phyloP scores from a whole-genome alignment of 768 basidiomycete species.

The Chalciporus pseudorubinellus region DNA sequence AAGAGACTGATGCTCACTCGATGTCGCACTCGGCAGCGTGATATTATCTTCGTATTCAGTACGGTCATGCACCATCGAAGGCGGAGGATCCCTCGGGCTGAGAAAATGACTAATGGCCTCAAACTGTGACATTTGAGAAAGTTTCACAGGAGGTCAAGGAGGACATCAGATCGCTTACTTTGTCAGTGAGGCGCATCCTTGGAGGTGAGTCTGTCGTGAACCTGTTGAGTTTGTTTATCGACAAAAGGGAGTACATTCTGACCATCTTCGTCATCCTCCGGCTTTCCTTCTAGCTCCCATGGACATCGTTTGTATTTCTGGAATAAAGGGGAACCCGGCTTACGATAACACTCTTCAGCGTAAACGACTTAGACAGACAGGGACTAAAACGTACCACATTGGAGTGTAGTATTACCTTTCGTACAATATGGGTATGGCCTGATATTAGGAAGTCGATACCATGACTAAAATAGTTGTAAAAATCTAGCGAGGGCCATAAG shows the following conservation, averaged over 20 bases:
- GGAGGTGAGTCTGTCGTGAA: constrained; percentile 64
- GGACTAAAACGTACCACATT: constrained; percentile 60
- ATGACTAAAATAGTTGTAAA: constrained; percentile 92
- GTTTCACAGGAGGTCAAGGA: background rate
- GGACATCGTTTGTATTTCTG: constrained; percentile 90
- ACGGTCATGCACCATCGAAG: constrained; percentile 78
- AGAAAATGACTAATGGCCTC: constrained; percentile 79
- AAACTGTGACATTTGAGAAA: constrained; percentile 44
- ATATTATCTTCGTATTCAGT: constrained; percentile 74
- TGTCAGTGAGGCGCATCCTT: constrained; percentile 66
- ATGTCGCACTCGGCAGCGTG: constrained; percentile 63
- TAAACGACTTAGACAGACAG: background rate
- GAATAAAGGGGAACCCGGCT: constrained; percentile 89
- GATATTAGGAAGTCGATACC: constrained; percentile 86
- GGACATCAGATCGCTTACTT: constrained; percentile 39
- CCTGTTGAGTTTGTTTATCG: background rate
- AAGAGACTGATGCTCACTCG: constrained; percentile 47
- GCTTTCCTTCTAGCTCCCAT: constrained; percentile 80
- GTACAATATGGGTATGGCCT: constrained; percentile 65
- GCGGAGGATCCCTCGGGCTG: constrained; percentile 68
- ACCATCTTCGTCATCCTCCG: constrained; percentile 86
- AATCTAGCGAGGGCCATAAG: constrained; percentile 49
- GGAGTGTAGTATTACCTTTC: constrained; percentile 84
- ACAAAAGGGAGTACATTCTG: background rate
- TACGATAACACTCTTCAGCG: background rate